Evolutionary conservation across 495 filamentous ascomycete species (phyloP).

Genomic region (Glutinoglossum americanum): DNA sequence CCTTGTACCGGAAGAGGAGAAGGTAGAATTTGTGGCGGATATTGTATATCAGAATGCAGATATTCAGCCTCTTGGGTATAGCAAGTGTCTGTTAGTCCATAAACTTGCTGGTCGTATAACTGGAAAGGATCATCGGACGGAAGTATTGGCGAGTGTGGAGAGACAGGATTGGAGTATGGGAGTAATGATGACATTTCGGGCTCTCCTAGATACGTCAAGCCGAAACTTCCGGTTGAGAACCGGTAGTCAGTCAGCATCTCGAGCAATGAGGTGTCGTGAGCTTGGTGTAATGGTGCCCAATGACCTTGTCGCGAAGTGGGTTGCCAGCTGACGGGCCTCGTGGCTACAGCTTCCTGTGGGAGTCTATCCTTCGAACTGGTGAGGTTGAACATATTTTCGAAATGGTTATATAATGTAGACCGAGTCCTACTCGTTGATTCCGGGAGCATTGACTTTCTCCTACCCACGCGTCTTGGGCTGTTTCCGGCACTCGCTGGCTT

Average conservation of each 20-base stretch:
- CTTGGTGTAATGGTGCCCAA: not conserved
- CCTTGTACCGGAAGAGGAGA: not conserved
- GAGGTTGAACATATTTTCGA: constrained; percentile 1
- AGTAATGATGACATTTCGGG: not conserved
- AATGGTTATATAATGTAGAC: not conserved
- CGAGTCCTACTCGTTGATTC: not conserved
- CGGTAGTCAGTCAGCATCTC: not conserved
- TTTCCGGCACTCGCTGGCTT: constrained; percentile 3
- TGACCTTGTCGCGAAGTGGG: not conserved
- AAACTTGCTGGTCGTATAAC: not conserved
- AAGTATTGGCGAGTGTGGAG: not conserved
- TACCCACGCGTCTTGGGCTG: not conserved
- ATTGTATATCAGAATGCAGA: not conserved
- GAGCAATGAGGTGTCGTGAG: not conserved
- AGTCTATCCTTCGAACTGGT: not conserved
- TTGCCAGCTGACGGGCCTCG: not conserved
- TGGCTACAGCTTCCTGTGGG: not conserved
- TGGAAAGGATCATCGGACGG: not conserved
- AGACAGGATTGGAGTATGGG: not conserved
- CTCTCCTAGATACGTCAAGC: not conserved
- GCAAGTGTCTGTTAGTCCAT: not conserved
- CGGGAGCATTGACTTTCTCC: not conserved
- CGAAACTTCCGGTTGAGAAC: not conserved
- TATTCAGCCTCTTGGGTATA: not conserved
- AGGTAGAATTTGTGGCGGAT: not conserved